A percentile compares a stretch with the other conserved stretches of the same genome.
phyloP scores from a whole-genome alignment of 2,329 filamentous ascomycete species.

The Knoxdaviesia proteae region DNA sequence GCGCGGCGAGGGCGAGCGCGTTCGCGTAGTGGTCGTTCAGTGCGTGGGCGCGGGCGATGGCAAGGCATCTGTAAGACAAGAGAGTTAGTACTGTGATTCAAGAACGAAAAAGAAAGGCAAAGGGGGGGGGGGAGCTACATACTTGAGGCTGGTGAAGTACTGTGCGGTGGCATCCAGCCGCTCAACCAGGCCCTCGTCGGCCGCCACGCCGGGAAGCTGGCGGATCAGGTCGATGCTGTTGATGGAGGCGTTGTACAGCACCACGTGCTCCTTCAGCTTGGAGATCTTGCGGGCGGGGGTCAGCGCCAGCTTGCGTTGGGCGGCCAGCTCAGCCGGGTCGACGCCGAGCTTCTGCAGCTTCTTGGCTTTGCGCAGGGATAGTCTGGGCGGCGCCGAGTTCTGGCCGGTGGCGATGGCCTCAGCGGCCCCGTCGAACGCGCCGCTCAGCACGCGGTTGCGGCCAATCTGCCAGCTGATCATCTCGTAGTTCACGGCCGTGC shows the following conservation, averaged over 20 bases:
- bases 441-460: constrained; percentile 73
- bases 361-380: constrained; percentile 27
- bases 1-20: constrained; percentile 65
- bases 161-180: constrained; percentile 59
- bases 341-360: constrained; percentile 21
- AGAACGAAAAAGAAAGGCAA: background rate
- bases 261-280: constrained; percentile 66
- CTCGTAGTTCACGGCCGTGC: constrained; percentile 83
- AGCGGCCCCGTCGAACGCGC: constrained; percentile 56
- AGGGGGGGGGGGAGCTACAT: constrained; percentile 12
- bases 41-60: constrained; percentile 68
- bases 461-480: constrained; percentile 90
- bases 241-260: constrained; percentile 75
- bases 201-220: constrained; percentile 74
- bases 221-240: constrained; percentile 82
- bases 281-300: constrained; percentile 57
- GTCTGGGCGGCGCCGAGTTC: no score
- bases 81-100: constrained; percentile 2
- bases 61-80: constrained; percentile 40
- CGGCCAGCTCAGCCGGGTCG: constrained; percentile 23
- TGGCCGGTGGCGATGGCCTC: constrained; percentile 26
- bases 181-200: constrained; percentile 53
- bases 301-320: constrained; percentile 48
- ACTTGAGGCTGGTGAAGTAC: constrained; percentile 85
- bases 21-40: constrained; percentile 53